A percentile compares a stretch with the other conserved stretches of the same genome.
Conservation (phyloP, 208 protist genomes). For the Porcisia hertigi region DNA sequence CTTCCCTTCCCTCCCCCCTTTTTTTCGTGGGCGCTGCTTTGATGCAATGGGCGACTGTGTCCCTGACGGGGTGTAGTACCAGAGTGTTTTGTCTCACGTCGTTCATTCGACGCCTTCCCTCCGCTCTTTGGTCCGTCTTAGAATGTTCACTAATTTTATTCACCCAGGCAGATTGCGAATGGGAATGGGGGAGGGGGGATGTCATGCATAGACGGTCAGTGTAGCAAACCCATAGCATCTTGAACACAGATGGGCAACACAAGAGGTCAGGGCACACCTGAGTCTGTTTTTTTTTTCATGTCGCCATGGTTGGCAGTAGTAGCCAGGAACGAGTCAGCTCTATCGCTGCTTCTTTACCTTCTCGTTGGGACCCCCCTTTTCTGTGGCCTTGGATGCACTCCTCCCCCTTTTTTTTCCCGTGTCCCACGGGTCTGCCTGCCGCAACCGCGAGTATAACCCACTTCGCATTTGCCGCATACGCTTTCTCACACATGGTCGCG, state of each 20-base stretch:
- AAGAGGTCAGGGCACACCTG: not conserved
- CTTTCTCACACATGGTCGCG: too few relatives aligned
- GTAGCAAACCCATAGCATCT: not conserved
- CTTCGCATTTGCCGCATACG: too few relatives aligned
- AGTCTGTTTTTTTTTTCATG: not conserved
- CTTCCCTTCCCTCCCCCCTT: not conserved
- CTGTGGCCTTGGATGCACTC: not conserved
- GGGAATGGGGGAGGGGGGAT: not conserved
- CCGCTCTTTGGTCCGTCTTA: not conserved
- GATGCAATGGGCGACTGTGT: not conserved
- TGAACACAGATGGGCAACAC: not conserved
- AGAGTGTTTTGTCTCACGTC: not conserved
- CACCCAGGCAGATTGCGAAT: not conserved
- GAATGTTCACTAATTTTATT: too few relatives aligned
- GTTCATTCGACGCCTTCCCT: not conserved
- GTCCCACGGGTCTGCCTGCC: not conserved
- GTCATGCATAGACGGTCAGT: not conserved
- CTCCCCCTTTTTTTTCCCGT: not conserved
- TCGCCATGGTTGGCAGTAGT: not conserved
- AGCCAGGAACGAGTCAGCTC: not conserved
- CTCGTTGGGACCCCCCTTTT: not conserved
- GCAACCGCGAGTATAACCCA: too few relatives aligned
- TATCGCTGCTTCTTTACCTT: not conserved
- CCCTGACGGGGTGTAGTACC: not conserved
- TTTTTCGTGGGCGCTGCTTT: not conserved